Conservation (phyloP, 331 rosid genomes). For the Pyracantha coccinea region DNA sequence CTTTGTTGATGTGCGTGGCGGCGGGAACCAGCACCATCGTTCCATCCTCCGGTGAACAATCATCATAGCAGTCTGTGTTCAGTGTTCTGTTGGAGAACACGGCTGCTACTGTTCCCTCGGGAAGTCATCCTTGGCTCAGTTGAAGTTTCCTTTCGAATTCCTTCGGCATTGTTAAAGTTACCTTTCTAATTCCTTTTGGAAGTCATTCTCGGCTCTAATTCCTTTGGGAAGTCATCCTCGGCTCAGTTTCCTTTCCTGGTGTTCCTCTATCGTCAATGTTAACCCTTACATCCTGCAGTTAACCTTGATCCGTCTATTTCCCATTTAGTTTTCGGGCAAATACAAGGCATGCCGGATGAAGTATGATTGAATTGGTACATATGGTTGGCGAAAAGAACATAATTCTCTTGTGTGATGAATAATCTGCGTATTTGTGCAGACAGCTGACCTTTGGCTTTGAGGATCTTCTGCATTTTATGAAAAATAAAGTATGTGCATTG, state of each 20-base stretch:
- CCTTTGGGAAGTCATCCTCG: background rate
- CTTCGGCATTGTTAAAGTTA: too few relatives aligned
- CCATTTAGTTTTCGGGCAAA: conserved; percentile 4
- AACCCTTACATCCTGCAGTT: background rate
- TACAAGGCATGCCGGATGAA: background rate
- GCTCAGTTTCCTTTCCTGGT: background rate
- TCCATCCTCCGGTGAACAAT: conserved; percentile 26
- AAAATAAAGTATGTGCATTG: background rate
- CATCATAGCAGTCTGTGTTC: conserved; percentile 16
- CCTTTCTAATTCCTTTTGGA: background rate
- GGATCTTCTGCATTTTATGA: background rate
- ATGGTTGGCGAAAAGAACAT: background rate
- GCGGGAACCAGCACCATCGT: conserved; percentile 27
- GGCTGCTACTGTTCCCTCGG: conserved; percentile 35
- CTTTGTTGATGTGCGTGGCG: conserved; percentile 12
- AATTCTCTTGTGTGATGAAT: background rate
- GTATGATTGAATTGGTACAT: background rate
- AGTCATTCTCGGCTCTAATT: conserved; percentile 54
- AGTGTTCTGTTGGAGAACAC: conserved; percentile 9
- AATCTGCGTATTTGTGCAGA: background rate
- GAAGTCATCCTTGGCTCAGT: conserved; percentile 33
- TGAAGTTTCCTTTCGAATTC: background rate
- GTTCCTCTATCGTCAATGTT: background rate
- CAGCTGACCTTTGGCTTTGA: background rate
- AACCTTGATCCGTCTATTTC: background rate